Evolutionary conservation across 768 basidiomycete genomes (phyloP).

Genomic region (Albatrellus ellisii): DNA sequence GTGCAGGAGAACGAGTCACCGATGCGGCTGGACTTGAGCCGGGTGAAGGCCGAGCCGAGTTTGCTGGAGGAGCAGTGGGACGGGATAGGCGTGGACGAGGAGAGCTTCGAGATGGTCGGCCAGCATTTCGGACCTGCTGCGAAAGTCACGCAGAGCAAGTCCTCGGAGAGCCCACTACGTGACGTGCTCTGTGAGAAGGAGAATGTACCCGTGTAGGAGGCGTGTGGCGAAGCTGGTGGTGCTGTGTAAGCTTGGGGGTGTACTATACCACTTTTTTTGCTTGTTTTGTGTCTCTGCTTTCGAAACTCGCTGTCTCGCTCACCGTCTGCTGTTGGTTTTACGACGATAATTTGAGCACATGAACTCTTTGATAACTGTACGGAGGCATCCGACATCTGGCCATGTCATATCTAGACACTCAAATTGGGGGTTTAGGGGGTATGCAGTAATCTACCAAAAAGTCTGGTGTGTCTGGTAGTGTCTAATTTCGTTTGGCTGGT

Average conservation of each 20-base stretch:
- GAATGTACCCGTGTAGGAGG: constrained; percentile 26
- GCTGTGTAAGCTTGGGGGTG: not conserved
- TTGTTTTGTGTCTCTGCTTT: not conserved
- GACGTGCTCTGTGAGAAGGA: constrained; percentile 38
- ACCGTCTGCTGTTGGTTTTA: too few species aligned
- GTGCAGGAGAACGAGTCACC: constrained; percentile 30
- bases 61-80: constrained; percentile 25
- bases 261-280: too few species aligned
- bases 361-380: too few species aligned
- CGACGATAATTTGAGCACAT: too few species aligned
- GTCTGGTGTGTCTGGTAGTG: too few species aligned
- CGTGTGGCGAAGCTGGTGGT: too few species aligned
- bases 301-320: too few species aligned
- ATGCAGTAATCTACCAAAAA: too few species aligned
- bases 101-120: constrained; percentile 22
- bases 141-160: constrained; percentile 18
- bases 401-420: too few species aligned
- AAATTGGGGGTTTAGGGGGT: too few species aligned
- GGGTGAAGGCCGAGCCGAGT: constrained; percentile 19
- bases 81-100: constrained; percentile 15
- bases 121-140: constrained; percentile 14
- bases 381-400: too few species aligned
- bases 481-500: too few species aligned
- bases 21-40: constrained; percentile 29
- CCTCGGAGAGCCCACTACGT: constrained; percentile 21